Conservation (phyloP, 768 basidiomycete species). For the Mycena belliarum region DNA sequence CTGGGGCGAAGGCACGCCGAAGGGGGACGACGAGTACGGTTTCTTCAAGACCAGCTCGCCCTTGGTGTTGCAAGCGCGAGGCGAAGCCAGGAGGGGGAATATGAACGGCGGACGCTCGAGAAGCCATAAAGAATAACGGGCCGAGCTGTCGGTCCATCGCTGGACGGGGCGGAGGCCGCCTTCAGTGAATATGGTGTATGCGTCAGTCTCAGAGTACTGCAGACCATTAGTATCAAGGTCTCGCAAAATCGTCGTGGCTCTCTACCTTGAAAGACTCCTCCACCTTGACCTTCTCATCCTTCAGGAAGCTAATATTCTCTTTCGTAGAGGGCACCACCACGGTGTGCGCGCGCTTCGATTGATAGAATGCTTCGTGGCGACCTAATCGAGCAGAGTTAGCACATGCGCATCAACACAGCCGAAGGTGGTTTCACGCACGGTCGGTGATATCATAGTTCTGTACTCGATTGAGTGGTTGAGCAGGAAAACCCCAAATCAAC, state of each 20-base stretch:
- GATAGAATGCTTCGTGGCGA: slow-evolving; percentile 83
- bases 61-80: slow-evolving; percentile 27
- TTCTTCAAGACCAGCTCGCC: slow-evolving; percentile 26
- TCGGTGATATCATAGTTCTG: slow-evolving; percentile 24
- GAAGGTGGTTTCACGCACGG: neutral
- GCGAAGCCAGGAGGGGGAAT: slow-evolving; percentile 63
- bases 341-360: slow-evolving; percentile 60
- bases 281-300: slow-evolving; percentile 80
- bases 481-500: slow-evolving; percentile 19
- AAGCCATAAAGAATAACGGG: slow-evolving; percentile 85
- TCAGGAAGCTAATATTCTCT: slow-evolving; percentile 51
- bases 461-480: neutral
- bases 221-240: neutral
- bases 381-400: slow-evolving; percentile 43
- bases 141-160: slow-evolving; percentile 76
- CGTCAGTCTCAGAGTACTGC: slow-evolving; percentile 81
- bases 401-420: neutral
- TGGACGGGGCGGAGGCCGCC: slow-evolving; percentile 83
- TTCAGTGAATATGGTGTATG: slow-evolving; percentile 65
- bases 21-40: slow-evolving; percentile 41
- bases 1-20: slow-evolving; percentile 66
- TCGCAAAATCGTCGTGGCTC: slow-evolving; percentile 1
- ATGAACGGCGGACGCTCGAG: slow-evolving; percentile 83
- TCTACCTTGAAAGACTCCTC: slow-evolving; percentile 86
- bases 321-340: slow-evolving; percentile 51